Conservation (phyloP, 306 rosid genomes). For the Dalbergia oliveri region DNA sequence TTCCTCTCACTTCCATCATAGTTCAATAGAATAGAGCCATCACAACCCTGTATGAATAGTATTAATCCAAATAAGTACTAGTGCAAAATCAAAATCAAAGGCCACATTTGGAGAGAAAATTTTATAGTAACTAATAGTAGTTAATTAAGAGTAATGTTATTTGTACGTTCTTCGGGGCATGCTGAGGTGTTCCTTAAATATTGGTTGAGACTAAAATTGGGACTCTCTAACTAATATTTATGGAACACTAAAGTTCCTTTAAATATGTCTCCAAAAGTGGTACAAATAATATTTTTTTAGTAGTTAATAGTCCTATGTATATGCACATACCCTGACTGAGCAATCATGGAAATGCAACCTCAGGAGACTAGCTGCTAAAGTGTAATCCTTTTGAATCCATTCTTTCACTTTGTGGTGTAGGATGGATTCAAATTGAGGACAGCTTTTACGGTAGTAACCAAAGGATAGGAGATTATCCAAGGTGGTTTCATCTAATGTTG, state of each 20-base stretch:
- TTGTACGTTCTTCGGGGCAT: too few species aligned
- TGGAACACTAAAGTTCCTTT: too few species aligned
- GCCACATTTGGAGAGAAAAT: background rate
- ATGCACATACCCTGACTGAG: conserved; percentile 61
- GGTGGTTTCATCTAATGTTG: conserved; percentile 49
- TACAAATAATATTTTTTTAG: too few species aligned
- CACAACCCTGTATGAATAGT: conserved; percentile 72
- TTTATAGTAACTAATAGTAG: background rate
- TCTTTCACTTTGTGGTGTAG: conserved; percentile 60
- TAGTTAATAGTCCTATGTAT: background rate
- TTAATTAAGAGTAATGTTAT: background rate
- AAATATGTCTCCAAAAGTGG: too few species aligned
- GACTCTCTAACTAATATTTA: too few species aligned
- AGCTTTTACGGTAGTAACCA: conserved; percentile 60
- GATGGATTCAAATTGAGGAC: conserved; percentile 73
- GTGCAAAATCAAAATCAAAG: background rate
- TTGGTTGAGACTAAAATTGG: too few species aligned
- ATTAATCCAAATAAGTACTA: background rate
- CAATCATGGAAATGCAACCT: conserved; percentile 94
- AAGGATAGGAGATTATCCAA: conserved; percentile 64
- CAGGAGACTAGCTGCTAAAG: conserved; percentile 73
- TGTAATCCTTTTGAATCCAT: conserved; percentile 64
- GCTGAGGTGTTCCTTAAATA: too few species aligned
- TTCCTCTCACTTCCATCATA: conserved; percentile 81
- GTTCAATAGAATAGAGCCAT: conserved; percentile 74